Conservation (phyloP, 345 rosid species). For the Eucalyptus globulus region DNA sequence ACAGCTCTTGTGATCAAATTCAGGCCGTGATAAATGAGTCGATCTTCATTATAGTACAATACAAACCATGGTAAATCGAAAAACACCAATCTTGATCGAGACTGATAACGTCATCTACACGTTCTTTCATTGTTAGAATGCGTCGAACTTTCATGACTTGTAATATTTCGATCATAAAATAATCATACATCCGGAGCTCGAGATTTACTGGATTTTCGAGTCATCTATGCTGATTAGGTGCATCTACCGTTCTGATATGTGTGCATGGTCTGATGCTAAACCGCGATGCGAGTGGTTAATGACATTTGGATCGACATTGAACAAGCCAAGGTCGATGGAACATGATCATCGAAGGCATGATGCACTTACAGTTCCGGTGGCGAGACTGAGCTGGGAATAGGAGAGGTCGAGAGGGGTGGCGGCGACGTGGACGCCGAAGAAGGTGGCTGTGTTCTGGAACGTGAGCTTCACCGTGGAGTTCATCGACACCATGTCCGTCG, state of each 20-base stretch:
- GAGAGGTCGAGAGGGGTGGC: slow-evolving; percentile 46
- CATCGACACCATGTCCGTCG: slow-evolving; percentile 54
- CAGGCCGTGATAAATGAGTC: not conserved
- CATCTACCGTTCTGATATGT: not conserved
- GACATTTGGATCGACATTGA: not conserved
- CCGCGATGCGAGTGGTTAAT: not conserved
- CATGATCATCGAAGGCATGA: not conserved
- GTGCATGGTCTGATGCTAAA: not conserved
- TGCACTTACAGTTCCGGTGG: slow-evolving; percentile 40
- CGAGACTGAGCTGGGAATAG: slow-evolving; percentile 48
- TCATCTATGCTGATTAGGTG: not conserved
- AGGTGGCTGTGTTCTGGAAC: slow-evolving; percentile 46
- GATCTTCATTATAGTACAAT: not conserved
- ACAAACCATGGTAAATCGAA: not conserved
- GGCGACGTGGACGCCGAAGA: slow-evolving; percentile 59
- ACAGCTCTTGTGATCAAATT: not conserved
- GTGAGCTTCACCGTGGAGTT: slow-evolving; percentile 48
- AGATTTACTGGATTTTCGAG: not conserved
- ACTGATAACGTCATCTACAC: not conserved
- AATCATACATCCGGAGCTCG: not conserved
- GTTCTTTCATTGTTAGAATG: not conserved
- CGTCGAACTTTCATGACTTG: not conserved
- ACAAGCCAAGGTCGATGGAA: not conserved
- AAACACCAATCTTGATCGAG: not conserved
- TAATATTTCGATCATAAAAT: not conserved